phyloP scores from a whole-genome alignment of 805 yeast species.

The Wickerhamomyces ciferrii region DNA sequence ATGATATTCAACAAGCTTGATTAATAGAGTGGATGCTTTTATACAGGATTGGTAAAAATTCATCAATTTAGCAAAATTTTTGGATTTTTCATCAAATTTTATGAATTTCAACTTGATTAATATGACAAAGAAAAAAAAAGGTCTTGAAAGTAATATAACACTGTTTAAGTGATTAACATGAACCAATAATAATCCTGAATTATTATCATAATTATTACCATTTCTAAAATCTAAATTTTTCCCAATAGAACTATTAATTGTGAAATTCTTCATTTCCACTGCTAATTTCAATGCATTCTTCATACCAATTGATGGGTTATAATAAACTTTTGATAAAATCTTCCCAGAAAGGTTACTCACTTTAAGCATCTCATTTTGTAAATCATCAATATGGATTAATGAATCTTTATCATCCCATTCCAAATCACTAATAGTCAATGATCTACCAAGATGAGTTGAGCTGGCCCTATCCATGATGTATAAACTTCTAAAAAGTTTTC shows the following conservation, averaged over 20 bases:
- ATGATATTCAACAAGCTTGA: conserved; percentile 25
- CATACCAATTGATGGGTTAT: conserved; percentile 25
- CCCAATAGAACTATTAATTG: conserved; percentile 24
- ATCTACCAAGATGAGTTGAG: conserved; percentile 31
- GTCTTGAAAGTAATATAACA: conserved; percentile 32
- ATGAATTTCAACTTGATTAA: conserved; percentile 16
- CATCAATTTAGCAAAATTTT: conserved; percentile 12
- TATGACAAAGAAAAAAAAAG: conserved; percentile 33
- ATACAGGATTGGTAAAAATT: conserved; percentile 31
- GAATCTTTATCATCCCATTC: conserved; percentile 34
- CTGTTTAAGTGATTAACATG: conserved; percentile 33
- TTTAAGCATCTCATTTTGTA: conserved; percentile 25
- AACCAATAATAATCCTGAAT: conserved; percentile 16
- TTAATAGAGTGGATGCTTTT: conserved; percentile 29
- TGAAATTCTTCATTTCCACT: conserved; percentile 29
- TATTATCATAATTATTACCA: conserved; percentile 11
- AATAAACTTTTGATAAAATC: conserved; percentile 28
- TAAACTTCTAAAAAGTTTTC: conserved; percentile 29
- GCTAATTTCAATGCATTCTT: conserved; percentile 29
- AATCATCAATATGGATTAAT: conserved; percentile 14
- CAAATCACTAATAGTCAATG: conserved; percentile 28
- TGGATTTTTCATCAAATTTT: conserved; percentile 7
- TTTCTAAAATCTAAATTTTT: conserved; percentile 7
- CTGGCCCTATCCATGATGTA: conserved; percentile 30
- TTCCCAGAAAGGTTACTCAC: conserved; percentile 26